A percentile compares a stretch with the other conserved stretches of the same genome.
Evolutionary conservation across 2,329 filamentous ascomycete genomes (phyloP).

Genomic region (Pestalotiopsis sp.): DNA sequence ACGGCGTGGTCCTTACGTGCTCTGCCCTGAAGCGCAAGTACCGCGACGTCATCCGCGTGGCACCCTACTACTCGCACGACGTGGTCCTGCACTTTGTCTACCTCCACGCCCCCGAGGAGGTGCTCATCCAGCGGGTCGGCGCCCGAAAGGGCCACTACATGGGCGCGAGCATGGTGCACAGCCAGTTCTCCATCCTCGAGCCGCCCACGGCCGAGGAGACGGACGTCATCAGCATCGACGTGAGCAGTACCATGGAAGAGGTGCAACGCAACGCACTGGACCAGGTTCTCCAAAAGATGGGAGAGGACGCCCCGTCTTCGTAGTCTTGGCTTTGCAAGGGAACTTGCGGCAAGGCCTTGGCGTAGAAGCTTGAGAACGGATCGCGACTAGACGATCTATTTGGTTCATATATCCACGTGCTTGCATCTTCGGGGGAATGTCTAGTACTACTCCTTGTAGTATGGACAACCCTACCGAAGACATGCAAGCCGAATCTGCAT

Average conservation of each 20-base stretch:
- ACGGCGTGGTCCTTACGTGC: constrained; percentile 92
- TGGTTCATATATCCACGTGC: background rate
- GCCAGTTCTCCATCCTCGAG: constrained; percentile 88
- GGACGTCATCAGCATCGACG: constrained; percentile 74
- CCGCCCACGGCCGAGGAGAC: constrained; percentile 71
- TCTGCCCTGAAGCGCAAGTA: constrained; percentile 97
- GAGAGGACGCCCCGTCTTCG: constrained; percentile 33
- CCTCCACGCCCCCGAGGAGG: constrained; percentile 75
- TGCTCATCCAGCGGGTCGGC: constrained; percentile 75
- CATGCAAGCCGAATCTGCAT: background rate
- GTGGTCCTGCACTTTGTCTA: constrained; percentile 93
- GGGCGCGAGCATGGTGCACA: constrained; percentile 93
- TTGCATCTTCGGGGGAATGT: background rate
- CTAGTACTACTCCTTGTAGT: background rate
- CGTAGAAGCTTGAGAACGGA: background rate
- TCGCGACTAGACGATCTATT: background rate
- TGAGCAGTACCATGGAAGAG: constrained; percentile 58
- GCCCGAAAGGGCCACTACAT: constrained; percentile 87
- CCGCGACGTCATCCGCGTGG: constrained; percentile 85
- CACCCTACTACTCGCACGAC: constrained; percentile 72
- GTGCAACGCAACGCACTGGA: constrained; percentile 64
- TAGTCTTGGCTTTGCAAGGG: constrained; percentile 8
- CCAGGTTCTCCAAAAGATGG: constrained; percentile 58
- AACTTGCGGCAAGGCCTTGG: background rate
- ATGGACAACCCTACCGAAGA: background rate